Evolutionary conservation across 2,329 filamentous ascomycete species (phyloP).

Genomic region (Aspergillus neotritici): DNA sequence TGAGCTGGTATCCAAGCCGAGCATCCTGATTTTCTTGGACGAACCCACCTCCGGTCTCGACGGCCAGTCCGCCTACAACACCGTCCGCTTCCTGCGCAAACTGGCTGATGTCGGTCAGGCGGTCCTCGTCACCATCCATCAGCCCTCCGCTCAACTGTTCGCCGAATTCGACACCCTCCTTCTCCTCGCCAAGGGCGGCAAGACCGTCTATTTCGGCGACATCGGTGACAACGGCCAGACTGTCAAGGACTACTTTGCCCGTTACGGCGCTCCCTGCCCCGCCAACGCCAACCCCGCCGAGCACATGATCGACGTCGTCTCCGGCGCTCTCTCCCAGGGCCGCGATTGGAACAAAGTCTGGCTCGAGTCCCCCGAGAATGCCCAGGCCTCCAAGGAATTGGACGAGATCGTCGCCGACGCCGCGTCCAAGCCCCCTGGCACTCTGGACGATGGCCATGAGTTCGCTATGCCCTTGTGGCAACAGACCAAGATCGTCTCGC

Average conservation of each 20-base stretch:
- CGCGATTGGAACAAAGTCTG: slow-evolving; percentile 69
- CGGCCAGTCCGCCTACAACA: slow-evolving; percentile 60
- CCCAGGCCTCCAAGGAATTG: slow-evolving; percentile 56
- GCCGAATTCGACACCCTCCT: slow-evolving; percentile 67
- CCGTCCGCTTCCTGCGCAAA: slow-evolving; percentile 61
- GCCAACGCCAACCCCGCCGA: slow-evolving; percentile 57
- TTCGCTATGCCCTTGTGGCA: slow-evolving; percentile 60
- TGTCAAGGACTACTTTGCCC: slow-evolving; percentile 61
- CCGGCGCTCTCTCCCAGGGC: slow-evolving; percentile 45
- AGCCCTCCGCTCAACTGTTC: slow-evolving; percentile 61
- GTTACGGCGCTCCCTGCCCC: slow-evolving; percentile 59
- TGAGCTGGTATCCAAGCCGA: slow-evolving; percentile 63
- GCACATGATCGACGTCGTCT: slow-evolving; percentile 48
- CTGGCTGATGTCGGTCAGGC: slow-evolving; percentile 60
- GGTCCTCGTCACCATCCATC: slow-evolving; percentile 66
- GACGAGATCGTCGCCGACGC: slow-evolving; percentile 53
- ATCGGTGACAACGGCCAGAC: slow-evolving; percentile 60
- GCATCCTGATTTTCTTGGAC: slow-evolving; percentile 62
- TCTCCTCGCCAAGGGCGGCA: slow-evolving; percentile 60
- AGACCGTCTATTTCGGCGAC: slow-evolving; percentile 64
- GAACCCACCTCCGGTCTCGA: slow-evolving; percentile 67
- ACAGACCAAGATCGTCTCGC: slow-evolving; percentile 61
- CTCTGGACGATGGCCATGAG: slow-evolving; percentile 45
- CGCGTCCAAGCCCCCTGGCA: slow-evolving; percentile 38
- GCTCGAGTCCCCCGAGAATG: slow-evolving; percentile 57